Base-by-base conservation (phyloP, 2,329 filamentous ascomycete genomes). In the Anthostomella pinea region DNA sequence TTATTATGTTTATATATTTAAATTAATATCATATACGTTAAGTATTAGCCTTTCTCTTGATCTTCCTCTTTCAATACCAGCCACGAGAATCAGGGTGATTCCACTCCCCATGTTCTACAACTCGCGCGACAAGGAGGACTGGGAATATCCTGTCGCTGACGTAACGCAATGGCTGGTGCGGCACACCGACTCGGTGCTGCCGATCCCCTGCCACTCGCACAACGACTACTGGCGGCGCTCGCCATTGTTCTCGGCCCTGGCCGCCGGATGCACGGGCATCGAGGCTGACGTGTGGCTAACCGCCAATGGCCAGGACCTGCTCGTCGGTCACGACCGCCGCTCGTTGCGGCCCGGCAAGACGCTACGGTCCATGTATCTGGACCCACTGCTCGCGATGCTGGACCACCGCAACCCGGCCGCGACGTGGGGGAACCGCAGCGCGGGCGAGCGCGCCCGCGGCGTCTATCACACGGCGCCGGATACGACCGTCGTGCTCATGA, bases 241-340 rank as follows among this genome's bases (percentile, higher is more conserved):
- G 0, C 80, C 81, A 0, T 64, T 86, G 3, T 79, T 73, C 48
- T 73, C 74, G 10, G 82, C 81, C 16, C 57, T 81, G 2, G 52
- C 62, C 7, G 67, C 70, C 4, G 75, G 78, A 6, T 81, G 75
- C 49, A 73, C 74, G 6, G 72, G 78, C 10, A 68, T 83, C 2
- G 82, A 86, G 59, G 80, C 79, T 3, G 83, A 86, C 51, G 72
- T 86, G 16, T 86, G 79, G 77, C 65, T 75, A 2, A 71, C 69
- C 31, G 65, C 71, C 36, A 46, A 50, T 14, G n/a, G n/a, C n/a
- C n/a, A n/a, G n/a, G 52, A 77, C 5, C 66, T 86, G 6, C 73
- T 74, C 23, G 74, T 87, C 29, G 80, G 80, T 4, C 83, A 87
- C 56, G 70, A 71, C 28, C 65, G 59, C 6, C 66, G 69, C 6